A percentile compares a stretch with the other conserved stretches of the same genome.
Evolutionary conservation across 108 stramenopile species (phyloP).

Genomic region (Cylindrotheca closterium): DNA sequence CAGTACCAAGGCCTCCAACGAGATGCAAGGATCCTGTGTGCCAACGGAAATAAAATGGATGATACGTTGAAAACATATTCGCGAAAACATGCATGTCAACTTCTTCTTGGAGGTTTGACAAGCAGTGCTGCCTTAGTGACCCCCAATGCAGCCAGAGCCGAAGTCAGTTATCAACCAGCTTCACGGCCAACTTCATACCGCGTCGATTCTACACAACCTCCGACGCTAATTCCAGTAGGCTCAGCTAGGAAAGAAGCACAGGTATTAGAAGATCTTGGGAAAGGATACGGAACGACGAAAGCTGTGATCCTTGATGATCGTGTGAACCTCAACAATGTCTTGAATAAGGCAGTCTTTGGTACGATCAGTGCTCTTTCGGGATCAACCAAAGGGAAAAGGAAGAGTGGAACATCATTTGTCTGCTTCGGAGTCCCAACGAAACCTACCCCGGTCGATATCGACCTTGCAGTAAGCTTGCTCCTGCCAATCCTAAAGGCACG

Average conservation of each 20-base stretch:
- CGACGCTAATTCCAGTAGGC: constrained; percentile 63
- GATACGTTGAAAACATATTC: no score
- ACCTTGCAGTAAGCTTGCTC: constrained; percentile 48
- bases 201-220: constrained; percentile 81
- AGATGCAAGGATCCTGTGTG: no score
- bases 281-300: constrained; percentile 69
- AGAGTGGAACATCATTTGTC: constrained; percentile 53
- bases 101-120: constrained; percentile 1
- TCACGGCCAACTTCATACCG: constrained; percentile 72
- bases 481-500: constrained; percentile 42
- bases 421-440: constrained; percentile 62
- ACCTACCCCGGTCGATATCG: constrained; percentile 42
- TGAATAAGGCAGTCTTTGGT: constrained; percentile 81
- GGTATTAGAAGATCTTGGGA: constrained; percentile 61
- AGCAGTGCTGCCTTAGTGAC: not conserved
- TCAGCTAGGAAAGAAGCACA: constrained; percentile 45
- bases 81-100: not conserved
- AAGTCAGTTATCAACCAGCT: constrained; percentile 39
- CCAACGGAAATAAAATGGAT: no score
- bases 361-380: constrained; percentile 43
- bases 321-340: constrained; percentile 75
- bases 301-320: constrained; percentile 53
- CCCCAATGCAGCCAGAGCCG: not conserved
- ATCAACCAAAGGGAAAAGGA: constrained; percentile 9
- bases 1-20: no score